Base-by-base conservation (phyloP, 2,329 filamentous ascomycete genomes). In the Penicillium sp. region DNA sequence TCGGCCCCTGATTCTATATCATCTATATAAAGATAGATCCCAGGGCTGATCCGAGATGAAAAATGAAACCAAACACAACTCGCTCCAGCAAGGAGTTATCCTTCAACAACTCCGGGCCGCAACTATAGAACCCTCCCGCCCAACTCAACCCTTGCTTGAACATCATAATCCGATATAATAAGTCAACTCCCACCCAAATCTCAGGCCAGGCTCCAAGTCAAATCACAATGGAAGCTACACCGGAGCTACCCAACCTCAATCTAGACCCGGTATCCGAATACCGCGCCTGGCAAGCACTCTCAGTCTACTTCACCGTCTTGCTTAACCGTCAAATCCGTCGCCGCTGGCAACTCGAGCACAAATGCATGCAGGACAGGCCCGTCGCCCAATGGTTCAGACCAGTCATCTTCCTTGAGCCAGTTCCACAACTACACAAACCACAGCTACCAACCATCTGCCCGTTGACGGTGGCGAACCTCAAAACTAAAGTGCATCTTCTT, bases 251-350 rank as follows among this genome's bases (percentile, higher is more conserved):
- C 2, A 48, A 47, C 8, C 39, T 52, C 19, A 19, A 4, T 6
- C 60, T 65, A 14, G 63, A 67, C 52, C 55, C 63, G 6, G 49
- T 57, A 45, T 63, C 64, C 39, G 50, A 58, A 61, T 67, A 48
- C 43, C 62, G 64, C 49, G 64, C 58, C 57, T 65, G 51, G 41
- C 57, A 66, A 60, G 51, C 60, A 29, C 48, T 67, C 24, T 46
- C 51, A 3, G 44, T 61, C 51, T 58, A 59, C 48, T 63, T 63
- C 60, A 63, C 63, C 1, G 37, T 58, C 33, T 60, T 57, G 5
- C 50, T 67, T 11, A 67, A 67, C 52, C 60, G 55, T 33, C 64
- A 67, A 60, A 31, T 67, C 39, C 57, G 21, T 1, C 64, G 62
- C 1, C 63, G 63, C 52, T 66, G 59, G 56, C 51, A 52, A 31